Base-by-base conservation (phyloP, 2,329 filamentous ascomycete genomes). In the Thielaviopsis musarum region DNA sequence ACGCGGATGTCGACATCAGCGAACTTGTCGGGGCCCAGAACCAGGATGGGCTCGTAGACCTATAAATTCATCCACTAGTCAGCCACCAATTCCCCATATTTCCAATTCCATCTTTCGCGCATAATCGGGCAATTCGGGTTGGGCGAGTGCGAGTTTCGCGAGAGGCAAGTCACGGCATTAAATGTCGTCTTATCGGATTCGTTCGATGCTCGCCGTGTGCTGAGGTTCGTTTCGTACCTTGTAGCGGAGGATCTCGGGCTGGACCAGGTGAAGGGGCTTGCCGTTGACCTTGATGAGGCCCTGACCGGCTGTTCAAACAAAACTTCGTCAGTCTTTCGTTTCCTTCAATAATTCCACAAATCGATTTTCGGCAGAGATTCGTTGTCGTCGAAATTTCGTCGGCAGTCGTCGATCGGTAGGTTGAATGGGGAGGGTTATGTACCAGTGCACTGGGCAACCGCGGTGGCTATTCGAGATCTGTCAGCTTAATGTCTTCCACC, bases 281-380 rank as follows among this genome's bases (percentile, higher is more conserved):
- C 93, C 93, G 82, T 97, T 98, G 78, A 96, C 93, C 83, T 94
- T 95, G 79, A 98, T 83, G 71, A 97, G 85, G 76, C 93, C 93
- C 67, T 69, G 69, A 65, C 73, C 73, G 67, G 73, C 68, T 73
- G 48, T 60, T 61, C 34, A 61, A 53, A 52, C 56, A 54, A 60
- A 52, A 59, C 26, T 53, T 62, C 34, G 61, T 61, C 61, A 61
- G 56, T 60, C 26, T 55, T 56, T 54, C 24, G 34, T 52, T 58
- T 54, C 49, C 54, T 15, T 51, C 24, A 52, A 19, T 26, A 26
- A 45, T 54, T 22, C 21, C 56, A 45, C 22, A 49, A 34, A 34
- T 21, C 34, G 17, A 53, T 53, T 34, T 38, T 22, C 10, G 17
- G 21, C 12, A 53, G 15, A 45, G 22, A 26, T 10, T 58, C 53